phyloP scores from a whole-genome alignment of 179 eudicot genomes.

The Silene coronaria region DNA sequence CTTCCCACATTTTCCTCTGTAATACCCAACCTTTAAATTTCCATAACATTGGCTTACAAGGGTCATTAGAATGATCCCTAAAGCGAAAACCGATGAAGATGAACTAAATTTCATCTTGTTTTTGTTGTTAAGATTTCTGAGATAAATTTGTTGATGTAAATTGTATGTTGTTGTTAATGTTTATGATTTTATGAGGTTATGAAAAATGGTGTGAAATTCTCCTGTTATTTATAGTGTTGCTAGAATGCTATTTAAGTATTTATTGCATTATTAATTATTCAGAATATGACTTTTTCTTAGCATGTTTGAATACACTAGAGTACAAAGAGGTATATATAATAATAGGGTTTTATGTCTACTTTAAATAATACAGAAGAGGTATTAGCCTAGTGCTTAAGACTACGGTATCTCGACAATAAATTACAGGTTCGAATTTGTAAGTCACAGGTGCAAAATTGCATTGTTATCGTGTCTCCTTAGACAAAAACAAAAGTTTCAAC shows the following conservation, averaged over 20 bases:
- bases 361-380: no score
- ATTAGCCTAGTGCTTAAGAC: no score
- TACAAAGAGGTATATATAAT: no score
- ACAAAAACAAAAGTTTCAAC: no score
- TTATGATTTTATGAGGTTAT: slow-evolving; percentile 14
- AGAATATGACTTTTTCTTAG: slow-evolving; percentile 6
- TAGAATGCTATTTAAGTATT: not conserved
- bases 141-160: not conserved
- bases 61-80: slow-evolving; percentile 23
- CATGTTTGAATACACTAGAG: not conserved
- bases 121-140: not conserved
- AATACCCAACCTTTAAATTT: slow-evolving; percentile 17
- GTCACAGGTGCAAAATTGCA: no score
- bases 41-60: slow-evolving; percentile 17
- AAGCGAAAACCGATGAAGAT: not conserved
- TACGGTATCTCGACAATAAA: no score
- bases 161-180: not conserved
- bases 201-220: not conserved
- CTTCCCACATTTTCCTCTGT: slow-evolving; percentile 27
- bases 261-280: not conserved
- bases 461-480: no score
- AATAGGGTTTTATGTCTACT: no score
- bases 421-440: no score
- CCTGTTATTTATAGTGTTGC: slow-evolving; percentile 9
- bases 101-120: slow-evolving; percentile 15